Evolutionary conservation across 1,139 yeast genomes (phyloP).

Genomic region (Protomyces inundatus): DNA sequence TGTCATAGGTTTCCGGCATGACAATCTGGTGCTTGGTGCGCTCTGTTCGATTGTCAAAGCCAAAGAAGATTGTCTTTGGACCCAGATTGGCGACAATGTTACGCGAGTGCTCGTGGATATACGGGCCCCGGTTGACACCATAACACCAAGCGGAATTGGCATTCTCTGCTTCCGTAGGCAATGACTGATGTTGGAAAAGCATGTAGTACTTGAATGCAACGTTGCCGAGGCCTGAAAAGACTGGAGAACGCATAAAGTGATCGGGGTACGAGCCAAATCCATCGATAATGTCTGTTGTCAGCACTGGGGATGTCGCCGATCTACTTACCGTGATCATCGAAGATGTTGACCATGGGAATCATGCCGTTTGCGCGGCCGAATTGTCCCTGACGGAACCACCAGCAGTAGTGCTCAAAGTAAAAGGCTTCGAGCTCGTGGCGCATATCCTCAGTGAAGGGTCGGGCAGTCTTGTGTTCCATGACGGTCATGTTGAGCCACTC

Average conservation of each 20-base stretch:
- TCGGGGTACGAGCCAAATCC: conserved; percentile 89
- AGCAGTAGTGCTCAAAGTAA: conserved; percentile 66
- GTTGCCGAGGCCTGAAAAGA: conserved; percentile 67
- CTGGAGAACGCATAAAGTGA: conserved; percentile 61
- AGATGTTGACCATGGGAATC: conserved; percentile 79
- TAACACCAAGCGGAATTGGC: conserved; percentile 39
- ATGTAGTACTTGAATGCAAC: conserved; percentile 79
- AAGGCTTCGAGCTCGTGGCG: conserved; percentile 54
- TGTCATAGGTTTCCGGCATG: conserved; percentile 50
- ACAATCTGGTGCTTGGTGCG: conserved; percentile 60
- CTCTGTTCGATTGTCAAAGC: conserved; percentile 89
- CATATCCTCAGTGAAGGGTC: conserved; percentile 44
- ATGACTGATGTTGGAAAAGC: conserved; percentile 76
- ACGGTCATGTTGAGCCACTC: conserved; percentile 54
- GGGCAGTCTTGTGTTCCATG: conserved; percentile 14
- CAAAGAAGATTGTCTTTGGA: conserved; percentile 60
- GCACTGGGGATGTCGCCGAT: neutral
- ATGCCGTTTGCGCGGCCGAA: conserved; percentile 72
- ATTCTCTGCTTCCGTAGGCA: conserved; percentile 28
- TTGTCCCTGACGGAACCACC: conserved; percentile 81
- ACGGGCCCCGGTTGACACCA: conserved; percentile 52
- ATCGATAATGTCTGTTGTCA: conserved; percentile 85
- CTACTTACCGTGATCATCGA: conserved; percentile 46
- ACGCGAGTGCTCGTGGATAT: conserved; percentile 57
- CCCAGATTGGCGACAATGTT: conserved; percentile 72